phyloP scores from a whole-genome alignment of 768 basidiomycete genomes.

The Psilocybe sp. region DNA sequence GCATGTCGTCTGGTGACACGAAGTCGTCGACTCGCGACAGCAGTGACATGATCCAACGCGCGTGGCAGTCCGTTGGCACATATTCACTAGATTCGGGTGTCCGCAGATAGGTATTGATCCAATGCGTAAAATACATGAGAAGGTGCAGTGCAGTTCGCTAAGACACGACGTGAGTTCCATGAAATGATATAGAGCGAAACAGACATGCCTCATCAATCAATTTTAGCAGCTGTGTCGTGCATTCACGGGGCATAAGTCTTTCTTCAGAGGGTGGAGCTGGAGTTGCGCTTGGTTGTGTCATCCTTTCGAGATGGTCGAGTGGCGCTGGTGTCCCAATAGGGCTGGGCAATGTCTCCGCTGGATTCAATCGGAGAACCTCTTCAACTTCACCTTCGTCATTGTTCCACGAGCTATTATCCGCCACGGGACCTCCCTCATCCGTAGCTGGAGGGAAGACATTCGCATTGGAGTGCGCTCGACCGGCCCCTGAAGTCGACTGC shows the following conservation, averaged over 20 bases:
- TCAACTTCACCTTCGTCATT: slow-evolving; percentile 43
- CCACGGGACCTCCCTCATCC: slow-evolving; percentile 6
- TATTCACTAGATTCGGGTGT: slow-evolving; percentile 32
- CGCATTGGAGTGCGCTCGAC: slow-evolving; percentile 24
- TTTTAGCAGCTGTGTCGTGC: slow-evolving; percentile 53
- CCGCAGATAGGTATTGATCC: slow-evolving; percentile 66
- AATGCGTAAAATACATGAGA: slow-evolving; percentile 81
- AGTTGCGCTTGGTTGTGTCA: slow-evolving; percentile 13
- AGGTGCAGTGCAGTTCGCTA: slow-evolving; percentile 73
- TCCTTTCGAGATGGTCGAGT: slow-evolving; percentile 20
- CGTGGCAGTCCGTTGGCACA: slow-evolving; percentile 53
- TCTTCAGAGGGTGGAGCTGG: slow-evolving; percentile 2
- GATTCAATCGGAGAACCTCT: slow-evolving; percentile 28
- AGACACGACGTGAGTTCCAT: slow-evolving; percentile 7
- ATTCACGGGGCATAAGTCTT: slow-evolving; percentile 44
- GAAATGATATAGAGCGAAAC: slow-evolving; percentile 1
- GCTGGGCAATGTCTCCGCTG: slow-evolving; percentile 37
- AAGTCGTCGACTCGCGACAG: slow-evolving; percentile 67
- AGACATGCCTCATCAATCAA: slow-evolving; percentile 64
- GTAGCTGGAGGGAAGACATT: slow-evolving; percentile 23
- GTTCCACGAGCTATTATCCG: slow-evolving; percentile 24
- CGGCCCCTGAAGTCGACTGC: slow-evolving; percentile 26
- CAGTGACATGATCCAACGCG: slow-evolving; percentile 77
- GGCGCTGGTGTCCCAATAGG: slow-evolving; percentile 37
- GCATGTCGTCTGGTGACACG: slow-evolving; percentile 74